Evolutionary conservation across 257 asterid genomes (phyloP).

Genomic region (Gentiana dahurica): DNA sequence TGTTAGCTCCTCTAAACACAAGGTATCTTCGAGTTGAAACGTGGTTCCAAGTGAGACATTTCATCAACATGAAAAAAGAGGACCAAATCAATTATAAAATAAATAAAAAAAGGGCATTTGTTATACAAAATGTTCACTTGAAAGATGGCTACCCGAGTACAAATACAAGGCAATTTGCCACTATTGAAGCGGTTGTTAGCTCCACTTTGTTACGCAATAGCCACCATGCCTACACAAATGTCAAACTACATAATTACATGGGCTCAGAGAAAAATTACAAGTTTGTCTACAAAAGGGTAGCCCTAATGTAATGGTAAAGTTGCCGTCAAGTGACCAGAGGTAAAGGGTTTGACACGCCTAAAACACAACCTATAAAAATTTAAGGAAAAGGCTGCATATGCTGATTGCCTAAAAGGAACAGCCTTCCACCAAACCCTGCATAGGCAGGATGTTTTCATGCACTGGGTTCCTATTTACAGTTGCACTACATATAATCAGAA

Average conservation of each 20-base stretch:
- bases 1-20: constrained; percentile 96
- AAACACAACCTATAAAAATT: no score
- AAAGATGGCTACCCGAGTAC: constrained; percentile 49
- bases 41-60: constrained; percentile 5
- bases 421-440: no score
- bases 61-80: constrained; percentile 6
- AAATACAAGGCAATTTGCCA: constrained; percentile 79
- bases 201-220: constrained; percentile 66
- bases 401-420: no score
- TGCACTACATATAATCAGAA: no score
- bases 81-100: background rate
- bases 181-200: constrained; percentile 57
- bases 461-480: no score
- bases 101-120: background rate
- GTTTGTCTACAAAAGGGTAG: no score
- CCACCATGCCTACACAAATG: constrained; percentile 82
- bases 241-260: constrained; percentile 7
- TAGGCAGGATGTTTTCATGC: no score
- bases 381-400: no score
- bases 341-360: no score
- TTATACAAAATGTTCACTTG: background rate
- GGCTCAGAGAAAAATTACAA: background rate
- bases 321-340: no score
- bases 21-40: constrained; percentile 45
- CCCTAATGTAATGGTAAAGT: no score